These are phyloP conservation scores for Didymella pomorum DNA, from an alignment of 2,329 filamentous ascomycete genomes.

Conservation along the genomic window DNA sequence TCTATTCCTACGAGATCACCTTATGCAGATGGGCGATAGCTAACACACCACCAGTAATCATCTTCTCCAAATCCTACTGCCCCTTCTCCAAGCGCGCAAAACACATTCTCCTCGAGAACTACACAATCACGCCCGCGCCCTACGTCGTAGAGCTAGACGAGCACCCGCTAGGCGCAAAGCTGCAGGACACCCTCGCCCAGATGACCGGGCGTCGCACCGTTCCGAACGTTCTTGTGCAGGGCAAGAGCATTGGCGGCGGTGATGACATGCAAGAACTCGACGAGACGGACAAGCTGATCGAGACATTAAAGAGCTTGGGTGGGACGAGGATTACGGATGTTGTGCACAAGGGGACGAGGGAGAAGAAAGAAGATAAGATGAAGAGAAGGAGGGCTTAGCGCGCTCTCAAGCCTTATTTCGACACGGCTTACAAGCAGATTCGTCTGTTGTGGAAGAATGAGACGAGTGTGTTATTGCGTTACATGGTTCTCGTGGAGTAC, in stretches of 20 bases:
- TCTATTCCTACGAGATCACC: background rate
- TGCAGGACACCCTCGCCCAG: conserved; percentile 76
- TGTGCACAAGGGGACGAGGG: conserved; percentile 25
- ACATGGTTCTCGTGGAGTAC: too few species aligned
- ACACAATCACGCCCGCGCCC: conserved; percentile 81
- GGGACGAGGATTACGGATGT: conserved; percentile 67
- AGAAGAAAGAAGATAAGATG: background rate
- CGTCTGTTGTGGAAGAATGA: too few species aligned
- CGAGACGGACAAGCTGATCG: conserved; percentile 69
- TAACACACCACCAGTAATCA: conserved; percentile 70
- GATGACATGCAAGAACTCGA: conserved; percentile 81
- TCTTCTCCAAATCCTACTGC: conserved; percentile 96
- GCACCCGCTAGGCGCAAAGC: conserved; percentile 73
- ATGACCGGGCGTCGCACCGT: conserved; percentile 86
- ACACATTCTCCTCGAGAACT: conserved; percentile 80
- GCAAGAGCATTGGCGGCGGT: conserved; percentile 86
- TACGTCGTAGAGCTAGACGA: conserved; percentile 90
- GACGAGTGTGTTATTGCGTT: too few species aligned
- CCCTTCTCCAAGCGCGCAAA: conserved; percentile 87
- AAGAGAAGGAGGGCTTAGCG: conserved; percentile 10
- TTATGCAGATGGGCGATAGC: background rate
- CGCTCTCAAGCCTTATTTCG: background rate
- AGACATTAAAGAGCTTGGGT: conserved; percentile 76
- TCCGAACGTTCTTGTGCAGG: conserved; percentile 89
- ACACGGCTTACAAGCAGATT: too few species aligned